These are phyloP conservation scores for Fagus crenata DNA, from an alignment of 306 rosid species.

Conservation along the genomic window DNA sequence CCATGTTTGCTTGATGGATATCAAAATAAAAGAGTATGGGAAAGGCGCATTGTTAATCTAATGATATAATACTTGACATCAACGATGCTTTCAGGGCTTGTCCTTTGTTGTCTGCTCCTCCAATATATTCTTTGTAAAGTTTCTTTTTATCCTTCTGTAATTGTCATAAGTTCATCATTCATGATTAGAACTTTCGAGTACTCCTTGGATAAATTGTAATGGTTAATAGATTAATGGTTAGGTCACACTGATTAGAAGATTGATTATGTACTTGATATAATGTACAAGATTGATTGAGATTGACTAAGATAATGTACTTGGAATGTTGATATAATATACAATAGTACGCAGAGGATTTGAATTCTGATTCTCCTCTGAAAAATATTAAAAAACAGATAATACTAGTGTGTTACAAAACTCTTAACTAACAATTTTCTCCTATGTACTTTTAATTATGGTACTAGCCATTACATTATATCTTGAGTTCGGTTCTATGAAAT, in stretches of 20 bases:
- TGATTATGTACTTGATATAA: too few species aligned
- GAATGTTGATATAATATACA: too few species aligned
- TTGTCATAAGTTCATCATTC: background rate
- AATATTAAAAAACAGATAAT: too few species aligned
- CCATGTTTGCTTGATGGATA: background rate
- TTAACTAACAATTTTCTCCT: background rate
- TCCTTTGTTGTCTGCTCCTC: background rate
- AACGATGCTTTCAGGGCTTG: too few species aligned
- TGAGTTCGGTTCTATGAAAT: background rate
- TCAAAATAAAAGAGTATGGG: background rate
- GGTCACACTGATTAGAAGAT: too few species aligned
- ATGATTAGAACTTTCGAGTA: background rate
- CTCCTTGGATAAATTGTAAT: background rate
- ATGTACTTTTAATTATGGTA: background rate
- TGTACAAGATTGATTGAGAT: too few species aligned
- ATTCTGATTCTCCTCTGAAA: too few species aligned
- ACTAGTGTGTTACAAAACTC: too few species aligned
- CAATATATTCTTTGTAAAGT: background rate
- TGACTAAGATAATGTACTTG: too few species aligned
- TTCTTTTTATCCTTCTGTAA: conserved; percentile 10
- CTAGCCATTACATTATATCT: background rate
- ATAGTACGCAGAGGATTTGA: too few species aligned
- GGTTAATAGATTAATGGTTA: background rate
- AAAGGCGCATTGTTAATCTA: background rate
- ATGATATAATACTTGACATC: background rate